These are phyloP conservation scores for Clavispora asparagi DNA, from an alignment of 805 yeast genomes.

Conservation along the genomic window DNA sequence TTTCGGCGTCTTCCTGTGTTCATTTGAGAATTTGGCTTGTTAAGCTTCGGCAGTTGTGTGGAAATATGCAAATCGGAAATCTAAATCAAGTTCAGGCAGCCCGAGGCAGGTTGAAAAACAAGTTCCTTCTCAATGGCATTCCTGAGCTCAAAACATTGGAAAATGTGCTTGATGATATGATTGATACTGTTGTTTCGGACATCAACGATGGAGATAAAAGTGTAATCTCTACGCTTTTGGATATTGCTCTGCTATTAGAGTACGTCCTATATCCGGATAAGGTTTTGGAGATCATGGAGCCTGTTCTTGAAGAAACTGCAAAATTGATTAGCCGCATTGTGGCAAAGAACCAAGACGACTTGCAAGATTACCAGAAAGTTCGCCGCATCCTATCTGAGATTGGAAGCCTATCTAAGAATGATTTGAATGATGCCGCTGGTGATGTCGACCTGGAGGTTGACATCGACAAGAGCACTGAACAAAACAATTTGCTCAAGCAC, in stretches of 20 bases:
- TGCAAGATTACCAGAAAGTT: neutral
- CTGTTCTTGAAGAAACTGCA: constrained; percentile 19
- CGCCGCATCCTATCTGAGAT: constrained; percentile 1
- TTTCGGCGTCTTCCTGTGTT: constrained; percentile 34
- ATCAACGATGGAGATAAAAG: constrained; percentile 45
- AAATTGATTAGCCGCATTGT: constrained; percentile 1
- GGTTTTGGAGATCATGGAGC: constrained; percentile 46
- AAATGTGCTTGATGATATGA: constrained; percentile 64
- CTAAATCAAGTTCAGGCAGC: constrained; percentile 9
- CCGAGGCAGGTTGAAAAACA: constrained; percentile 6
- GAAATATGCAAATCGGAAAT: constrained; percentile 60
- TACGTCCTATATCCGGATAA: constrained; percentile 42
- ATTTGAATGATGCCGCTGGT: constrained; percentile 1
- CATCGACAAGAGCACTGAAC: neutral
- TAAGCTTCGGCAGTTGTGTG: constrained; percentile 71
- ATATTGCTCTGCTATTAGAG: constrained; percentile 69
- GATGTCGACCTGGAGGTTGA: constrained; percentile 4
- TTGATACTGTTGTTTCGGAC: constrained; percentile 48
- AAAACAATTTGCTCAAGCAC: neutral
- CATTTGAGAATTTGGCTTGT: constrained; percentile 67
- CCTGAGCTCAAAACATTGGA: constrained; percentile 45
- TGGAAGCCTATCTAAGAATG: constrained; percentile 19
- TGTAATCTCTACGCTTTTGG: constrained; percentile 42
- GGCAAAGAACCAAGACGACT: neutral
- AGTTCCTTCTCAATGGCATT: constrained; percentile 10